Evolutionary conservation across 495 filamentous ascomycete species (phyloP).

Genomic region (Podospora didyma): DNA sequence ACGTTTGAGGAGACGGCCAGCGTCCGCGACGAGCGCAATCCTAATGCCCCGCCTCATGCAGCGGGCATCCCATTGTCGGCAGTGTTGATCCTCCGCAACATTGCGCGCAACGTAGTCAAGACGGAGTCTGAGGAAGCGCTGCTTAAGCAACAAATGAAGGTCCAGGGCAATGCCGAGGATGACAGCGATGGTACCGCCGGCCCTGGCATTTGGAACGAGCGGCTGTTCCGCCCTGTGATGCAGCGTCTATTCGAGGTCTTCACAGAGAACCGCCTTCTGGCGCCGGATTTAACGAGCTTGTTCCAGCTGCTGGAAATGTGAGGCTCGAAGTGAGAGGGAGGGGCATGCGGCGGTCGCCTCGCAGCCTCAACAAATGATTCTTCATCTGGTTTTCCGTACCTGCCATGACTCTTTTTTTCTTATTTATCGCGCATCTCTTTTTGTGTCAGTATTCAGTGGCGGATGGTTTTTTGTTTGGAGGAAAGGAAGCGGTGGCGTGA

Average conservation of each 20-base stretch:
- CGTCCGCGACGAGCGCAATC: conserved; percentile 66
- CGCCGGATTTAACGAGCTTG: conserved; percentile 23
- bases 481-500: too few relatives aligned
- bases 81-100: conserved; percentile 81
- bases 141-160: conserved; percentile 43
- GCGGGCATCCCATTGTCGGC: conserved; percentile 81
- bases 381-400: too few relatives aligned
- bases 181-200: conserved; percentile 9
- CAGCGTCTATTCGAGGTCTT: conserved; percentile 48
- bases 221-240: conserved; percentile 48
- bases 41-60: conserved; percentile 55
- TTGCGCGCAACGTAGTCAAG: conserved; percentile 70
- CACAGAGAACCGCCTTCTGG: conserved; percentile 49
- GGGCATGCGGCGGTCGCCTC: too few relatives aligned
- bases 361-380: too few relatives aligned
- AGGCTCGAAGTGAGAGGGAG: conserved; percentile 6
- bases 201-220: conserved; percentile 43
- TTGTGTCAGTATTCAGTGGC: too few relatives aligned
- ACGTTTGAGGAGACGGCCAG: conserved; percentile 59
- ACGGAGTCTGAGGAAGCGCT: conserved; percentile 50
- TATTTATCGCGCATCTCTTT: too few relatives aligned
- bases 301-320: conserved; percentile 22
- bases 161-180: conserved; percentile 39
- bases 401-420: too few relatives aligned
- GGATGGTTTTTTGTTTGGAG: too few relatives aligned